Base-by-base conservation (phyloP, 2,329 filamentous ascomycete species). In the Fusarium napiforme region DNA sequence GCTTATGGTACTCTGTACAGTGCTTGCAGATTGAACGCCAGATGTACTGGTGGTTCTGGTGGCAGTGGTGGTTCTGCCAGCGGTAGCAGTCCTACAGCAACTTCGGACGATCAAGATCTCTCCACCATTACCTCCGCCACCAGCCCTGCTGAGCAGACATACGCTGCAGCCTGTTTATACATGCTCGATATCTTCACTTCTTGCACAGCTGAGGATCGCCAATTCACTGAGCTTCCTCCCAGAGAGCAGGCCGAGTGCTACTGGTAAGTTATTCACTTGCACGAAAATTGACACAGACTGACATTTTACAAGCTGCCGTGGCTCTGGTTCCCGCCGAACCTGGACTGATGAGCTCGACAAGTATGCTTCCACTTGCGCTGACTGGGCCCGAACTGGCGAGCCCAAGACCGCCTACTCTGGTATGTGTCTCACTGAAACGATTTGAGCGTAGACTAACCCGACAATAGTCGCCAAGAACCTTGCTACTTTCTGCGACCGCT, bases 321-420 rank as follows among this genome's bases (percentile, higher is more conserved):
- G 74, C 19, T 52, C 60, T 10, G 69, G 62, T 19, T 59, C 70
- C 18, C 55, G 50, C 4, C 62, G 75, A 11, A 74, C 64, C 32
- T 81, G 79, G 78, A 81, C 78, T n/a, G 77, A 81, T 45, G 73
- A 75, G 36, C 49, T 81, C 14, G 80, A 79, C 43, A 50, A 76
- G 36, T 77, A 78, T 64, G 80, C 80, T 40, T 71, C 67, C n/a
- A 78, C 77, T 14, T 81, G 80, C 47, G 73, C 72, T 43, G 61
- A 75, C 42, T 81, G 79, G 80, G 80, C 79, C 56, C 61, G 23
- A 9, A 77, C 75, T 39, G 77, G 73, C 65, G 77, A 79, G 30
- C 69, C 76, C 23, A 34, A 74, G n/a, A 78, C 75, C 37, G 67
- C 72, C 42, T 80, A 75, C 47, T 18, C 47, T 46, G 74, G 80